Base-by-base conservation (phyloP, 768 basidiomycete species). In the Auriscalpium microsporum region DNA sequence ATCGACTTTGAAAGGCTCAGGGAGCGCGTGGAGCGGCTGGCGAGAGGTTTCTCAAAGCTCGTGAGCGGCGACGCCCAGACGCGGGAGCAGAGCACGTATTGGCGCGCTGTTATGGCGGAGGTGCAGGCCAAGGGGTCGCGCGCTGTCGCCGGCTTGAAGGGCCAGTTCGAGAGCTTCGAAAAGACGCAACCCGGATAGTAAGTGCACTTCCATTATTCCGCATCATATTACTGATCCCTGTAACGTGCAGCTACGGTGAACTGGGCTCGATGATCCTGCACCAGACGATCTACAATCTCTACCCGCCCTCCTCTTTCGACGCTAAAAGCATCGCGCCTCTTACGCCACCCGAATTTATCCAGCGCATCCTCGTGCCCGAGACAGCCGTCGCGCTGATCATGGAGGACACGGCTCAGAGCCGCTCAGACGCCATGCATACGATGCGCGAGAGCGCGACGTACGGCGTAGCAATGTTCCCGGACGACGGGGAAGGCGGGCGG, bases 121-220 rank as follows among this genome's bases (percentile, higher is more conserved):
- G 73, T 90, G 48, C 79, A 78, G 66, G 69, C 72, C 59, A 82
- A 83, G 55, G 90, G 90, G 0, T 76, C 80, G 33, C 79, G 83
- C 48, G 80, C 80, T 11, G 81, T 81, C 16, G 76, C 78, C 1
- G 84, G 89, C 44, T 79, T 88, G 49, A 78, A 76, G 46, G 87
- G 81, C 1, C 90, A 94, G 63, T 90, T 86, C 62, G 76, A 79
- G 16, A 87, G 73, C 60, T 94, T 94, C 62, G 81, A 90, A 61
- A 86, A 83, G 70, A 81, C 82, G 4, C 87, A 91, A 63, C 90
- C 92, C 28, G 92, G 93, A 71, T 95, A 94, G 92, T 95, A 64
- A 72, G 90, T 79, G 9, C 23, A 45, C 34, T 10, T 49, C 35
- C 17, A 45, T 17, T 14, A 8, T 47, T 11, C 16, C 37, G 14